These are phyloP conservation scores for Tephrocybe sp. DNA, from an alignment of 768 basidiomycete genomes.

Conservation along the genomic window DNA sequence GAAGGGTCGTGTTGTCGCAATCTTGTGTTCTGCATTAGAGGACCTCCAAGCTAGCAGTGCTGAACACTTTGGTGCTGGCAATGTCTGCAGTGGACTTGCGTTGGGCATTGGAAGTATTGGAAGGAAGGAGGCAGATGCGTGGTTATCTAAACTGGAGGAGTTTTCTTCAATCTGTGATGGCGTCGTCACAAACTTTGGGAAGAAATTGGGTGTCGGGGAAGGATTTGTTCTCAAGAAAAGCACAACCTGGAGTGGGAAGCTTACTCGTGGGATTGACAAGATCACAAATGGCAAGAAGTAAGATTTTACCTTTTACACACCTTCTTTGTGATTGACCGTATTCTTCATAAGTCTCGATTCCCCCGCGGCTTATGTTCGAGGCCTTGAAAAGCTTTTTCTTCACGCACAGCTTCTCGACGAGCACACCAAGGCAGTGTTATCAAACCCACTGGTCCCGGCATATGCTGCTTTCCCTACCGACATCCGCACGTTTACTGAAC, in stretches of 20 bases:
- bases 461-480: constrained; percentile 72
- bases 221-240: constrained; percentile 82
- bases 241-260: constrained; percentile 70
- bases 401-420: constrained; percentile 83
- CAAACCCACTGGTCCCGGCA: constrained; percentile 64
- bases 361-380: constrained; percentile 78
- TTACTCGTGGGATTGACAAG: constrained; percentile 76
- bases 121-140: constrained; percentile 74
- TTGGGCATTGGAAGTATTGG: constrained; percentile 76
- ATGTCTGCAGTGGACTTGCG: constrained; percentile 70
- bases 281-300: constrained; percentile 90
- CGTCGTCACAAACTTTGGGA: constrained; percentile 77
- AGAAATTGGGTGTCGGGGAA: constrained; percentile 87
- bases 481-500: constrained; percentile 61
- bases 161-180: constrained; percentile 77
- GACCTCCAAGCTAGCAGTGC: constrained; percentile 71
- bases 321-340: constrained; percentile 15
- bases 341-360: constrained; percentile 69
- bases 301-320: constrained; percentile 21
- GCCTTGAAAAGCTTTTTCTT: constrained; percentile 68
- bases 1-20: constrained; percentile 82
- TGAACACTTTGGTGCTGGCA: constrained; percentile 76
- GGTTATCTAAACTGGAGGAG: constrained; percentile 77
- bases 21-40: constrained; percentile 75
- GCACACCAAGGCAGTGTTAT: constrained; percentile 72